These are phyloP conservation scores for Saccharomycopsis javanensis DNA, from an alignment of 805 yeast genomes.

Conservation along the genomic window DNA sequence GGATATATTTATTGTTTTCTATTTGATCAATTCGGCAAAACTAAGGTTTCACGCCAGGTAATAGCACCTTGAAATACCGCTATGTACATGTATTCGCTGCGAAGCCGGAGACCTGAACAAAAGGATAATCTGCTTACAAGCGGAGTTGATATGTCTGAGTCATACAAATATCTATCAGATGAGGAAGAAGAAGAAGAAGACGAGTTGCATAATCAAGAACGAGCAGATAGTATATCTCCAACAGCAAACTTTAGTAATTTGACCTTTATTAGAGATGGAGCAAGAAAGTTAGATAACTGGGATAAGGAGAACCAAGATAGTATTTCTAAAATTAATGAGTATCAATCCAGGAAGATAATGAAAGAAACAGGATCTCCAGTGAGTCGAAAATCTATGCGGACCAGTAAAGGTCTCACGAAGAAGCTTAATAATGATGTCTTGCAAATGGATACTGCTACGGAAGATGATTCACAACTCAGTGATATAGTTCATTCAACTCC, in stretches of 20 bases:
- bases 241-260: slow-evolving; percentile 9
- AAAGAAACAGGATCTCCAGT: slow-evolving; percentile 1
- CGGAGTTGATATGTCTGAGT: slow-evolving; percentile 11
- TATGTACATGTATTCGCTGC: slow-evolving; percentile 1
- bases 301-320: background rate
- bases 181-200: slow-evolving; percentile 17
- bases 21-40: too few relatives aligned
- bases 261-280: slow-evolving; percentile 13
- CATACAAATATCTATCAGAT: slow-evolving; percentile 15
- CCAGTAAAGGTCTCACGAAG: background rate
- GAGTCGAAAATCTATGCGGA: background rate
- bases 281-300: slow-evolving; percentile 15
- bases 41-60: too few relatives aligned
- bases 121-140: background rate
- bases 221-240: slow-evolving; percentile 1
- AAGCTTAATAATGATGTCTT: background rate
- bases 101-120: background rate
- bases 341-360: background rate
- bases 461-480: background rate
- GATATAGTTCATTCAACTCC: slow-evolving; percentile 7
- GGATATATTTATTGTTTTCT: too few relatives aligned
- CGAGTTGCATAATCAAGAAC: background rate
- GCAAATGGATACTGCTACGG: background rate
- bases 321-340: background rate
- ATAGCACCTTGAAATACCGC: background rate